A percentile compares a stretch with the other conserved stretches of the same genome.
Evolutionary conservation across 208 protist species (phyloP).

Genomic region (Crithidia mellificae): DNA sequence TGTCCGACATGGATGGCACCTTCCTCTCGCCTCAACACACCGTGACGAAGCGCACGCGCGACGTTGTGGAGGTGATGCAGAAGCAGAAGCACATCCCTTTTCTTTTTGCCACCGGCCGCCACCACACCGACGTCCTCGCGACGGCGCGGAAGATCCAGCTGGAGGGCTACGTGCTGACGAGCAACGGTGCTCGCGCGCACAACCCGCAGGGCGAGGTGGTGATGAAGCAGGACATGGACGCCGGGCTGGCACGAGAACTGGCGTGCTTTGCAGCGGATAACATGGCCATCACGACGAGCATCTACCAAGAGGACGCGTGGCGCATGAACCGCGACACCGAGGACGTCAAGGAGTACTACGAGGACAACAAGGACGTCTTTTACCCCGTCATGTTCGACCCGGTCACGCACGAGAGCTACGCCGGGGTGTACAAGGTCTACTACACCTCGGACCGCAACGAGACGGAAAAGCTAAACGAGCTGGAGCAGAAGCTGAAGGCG

Average conservation of each 20-base stretch:
- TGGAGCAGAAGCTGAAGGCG: slow-evolving; percentile 22
- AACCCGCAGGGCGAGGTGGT: slow-evolving; percentile 33
- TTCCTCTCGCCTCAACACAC: slow-evolving; percentile 39
- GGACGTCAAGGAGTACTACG: slow-evolving; percentile 34
- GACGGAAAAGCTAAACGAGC: slow-evolving; percentile 3
- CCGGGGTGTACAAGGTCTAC: slow-evolving; percentile 43
- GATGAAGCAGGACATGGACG: slow-evolving; percentile 40
- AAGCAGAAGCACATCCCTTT: slow-evolving; percentile 30
- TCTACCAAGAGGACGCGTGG: slow-evolving; percentile 48
- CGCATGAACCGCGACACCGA: slow-evolving; percentile 30
- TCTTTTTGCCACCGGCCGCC: slow-evolving; percentile 54
- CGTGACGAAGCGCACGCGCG: slow-evolving; percentile 27
- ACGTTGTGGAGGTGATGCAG: slow-evolving; percentile 27
- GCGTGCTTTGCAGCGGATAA: slow-evolving; percentile 22
- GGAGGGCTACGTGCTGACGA: slow-evolving; percentile 50
- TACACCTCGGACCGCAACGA: slow-evolving; percentile 29
- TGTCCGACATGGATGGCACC: slow-evolving; percentile 63
- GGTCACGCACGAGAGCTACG: slow-evolving; percentile 27
- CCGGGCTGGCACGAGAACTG: slow-evolving; percentile 31
- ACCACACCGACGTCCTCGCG: slow-evolving; percentile 45
- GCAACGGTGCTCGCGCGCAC: slow-evolving; percentile 53
- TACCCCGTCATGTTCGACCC: slow-evolving; percentile 36
- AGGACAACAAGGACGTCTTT: slow-evolving; percentile 39
- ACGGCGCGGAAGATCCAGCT: slow-evolving; percentile 36
- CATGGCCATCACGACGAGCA: slow-evolving; percentile 31